Evolutionary conservation across 148 eudicot species (phyloP).

Genomic region (Arctostaphylos glauca): DNA sequence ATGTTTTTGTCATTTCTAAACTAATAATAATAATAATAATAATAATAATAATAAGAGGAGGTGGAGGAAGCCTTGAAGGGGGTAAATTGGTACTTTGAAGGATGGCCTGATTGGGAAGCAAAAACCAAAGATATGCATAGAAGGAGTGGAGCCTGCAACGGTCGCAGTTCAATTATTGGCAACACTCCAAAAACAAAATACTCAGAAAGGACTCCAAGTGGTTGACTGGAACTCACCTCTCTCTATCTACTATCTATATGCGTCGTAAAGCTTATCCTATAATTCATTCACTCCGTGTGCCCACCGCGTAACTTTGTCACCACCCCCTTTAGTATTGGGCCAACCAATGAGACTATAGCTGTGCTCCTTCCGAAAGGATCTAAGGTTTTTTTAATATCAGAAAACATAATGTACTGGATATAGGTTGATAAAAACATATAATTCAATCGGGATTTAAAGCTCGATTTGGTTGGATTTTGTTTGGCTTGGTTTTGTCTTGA

Average conservation of each 20-base stretch:
- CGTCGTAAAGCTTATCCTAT: background rate
- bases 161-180: background rate
- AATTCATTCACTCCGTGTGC: background rate
- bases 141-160: background rate
- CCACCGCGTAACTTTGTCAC: background rate
- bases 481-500: no score
- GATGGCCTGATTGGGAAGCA: background rate
- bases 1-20: no score
- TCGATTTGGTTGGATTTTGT: no score
- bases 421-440: no score
- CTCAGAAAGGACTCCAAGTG: background rate
- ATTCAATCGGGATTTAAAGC: no score
- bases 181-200: background rate
- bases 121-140: background rate
- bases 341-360: background rate
- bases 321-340: background rate
- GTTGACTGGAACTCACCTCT: background rate
- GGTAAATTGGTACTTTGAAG: background rate
- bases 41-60: no score
- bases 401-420: no score
- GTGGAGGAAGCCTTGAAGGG: background rate
- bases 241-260: background rate
- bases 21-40: no score
- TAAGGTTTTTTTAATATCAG: no score
- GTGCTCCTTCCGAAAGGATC: no score